Base-by-base conservation (phyloP, 169 alveolate species). In the Plasmodium inui region DNA sequence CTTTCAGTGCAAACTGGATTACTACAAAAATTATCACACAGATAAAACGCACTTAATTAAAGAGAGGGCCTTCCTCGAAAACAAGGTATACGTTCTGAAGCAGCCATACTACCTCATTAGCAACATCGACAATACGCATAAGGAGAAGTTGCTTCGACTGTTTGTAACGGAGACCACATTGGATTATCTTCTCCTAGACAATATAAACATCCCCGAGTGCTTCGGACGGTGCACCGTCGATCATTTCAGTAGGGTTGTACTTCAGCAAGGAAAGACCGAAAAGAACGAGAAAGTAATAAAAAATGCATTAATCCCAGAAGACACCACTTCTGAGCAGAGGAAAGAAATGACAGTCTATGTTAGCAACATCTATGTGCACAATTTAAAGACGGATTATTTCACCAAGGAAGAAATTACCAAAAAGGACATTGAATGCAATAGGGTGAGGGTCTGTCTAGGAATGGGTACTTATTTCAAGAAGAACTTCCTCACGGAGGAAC, bases 91-190 rank as follows among this genome's bases (percentile, higher is more conserved):
- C 39, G 93, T 86, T 10, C 41, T 86, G 37, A 86, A 86, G 46
- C 93, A 86, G 28, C 93, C 93, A 32, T 86, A 86, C 30, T 86
- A 86, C 70, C 46, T 86, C n/a, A 74, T 86, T 19, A 8, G 55
- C n/a, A 86, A 86, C 28, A 76, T 86, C 0, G 82, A 74, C 30
- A 55, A 74, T 5, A 74, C 17, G 8, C 32, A 76, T 57, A 17
- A 74, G n/a, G 55, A 37, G 10, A 74, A 86, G 44, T 22, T 74
- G 2, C 10, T 57, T 50, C 10, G 93, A 53, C 44, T 86, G 22
- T 86, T 86, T 37, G 41, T 86, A 7, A 86, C 86, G 12, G 93
- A 86, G 37, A 19, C 12, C 14, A 86, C 93, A 14, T 34, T 86
- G 17, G 82, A 76, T 7, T 86, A 86, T 76, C 67, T 86, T 12